phyloP scores from a whole-genome alignment of 2,329 filamentous ascomycete genomes.

The Cladosporium sp. region DNA sequence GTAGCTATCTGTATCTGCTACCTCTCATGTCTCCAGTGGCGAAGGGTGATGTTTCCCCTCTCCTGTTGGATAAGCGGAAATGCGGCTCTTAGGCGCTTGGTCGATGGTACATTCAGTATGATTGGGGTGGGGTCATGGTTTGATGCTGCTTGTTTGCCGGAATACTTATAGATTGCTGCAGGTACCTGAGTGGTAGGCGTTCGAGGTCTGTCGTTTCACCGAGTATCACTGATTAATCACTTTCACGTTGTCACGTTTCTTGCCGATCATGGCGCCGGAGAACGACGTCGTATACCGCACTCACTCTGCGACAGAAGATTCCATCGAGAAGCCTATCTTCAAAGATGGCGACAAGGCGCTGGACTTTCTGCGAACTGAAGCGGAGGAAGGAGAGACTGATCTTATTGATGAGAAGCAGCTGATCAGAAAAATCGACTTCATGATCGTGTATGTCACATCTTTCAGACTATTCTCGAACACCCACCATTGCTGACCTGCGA shows the following conservation, averaged over 20 bases:
- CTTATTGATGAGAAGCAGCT: constrained; percentile 20
- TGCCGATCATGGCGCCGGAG: background rate
- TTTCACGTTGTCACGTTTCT: background rate
- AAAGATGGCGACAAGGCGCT: constrained; percentile 16
- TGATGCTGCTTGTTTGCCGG: background rate
- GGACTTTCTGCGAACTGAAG: constrained; percentile 15
- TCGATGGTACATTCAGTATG: background rate
- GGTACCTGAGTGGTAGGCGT: too few relatives aligned
- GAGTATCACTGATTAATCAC: background rate
- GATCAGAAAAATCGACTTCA: constrained; percentile 37
- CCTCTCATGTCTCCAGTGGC: background rate
- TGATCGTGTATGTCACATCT: constrained; percentile 34
- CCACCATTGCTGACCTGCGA: background rate
- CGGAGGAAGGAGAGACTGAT: constrained; percentile 14
- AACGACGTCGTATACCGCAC: constrained; percentile 4
- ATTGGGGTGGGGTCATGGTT: background rate
- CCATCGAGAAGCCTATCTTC: constrained; percentile 13
- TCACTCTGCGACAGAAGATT: constrained; percentile 4
- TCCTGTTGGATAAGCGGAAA: background rate
- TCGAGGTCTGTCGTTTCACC: background rate
- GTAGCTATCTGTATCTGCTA: background rate
- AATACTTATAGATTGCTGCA: background rate
- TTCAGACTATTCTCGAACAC: background rate
- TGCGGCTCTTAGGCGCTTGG: background rate
- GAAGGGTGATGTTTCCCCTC: background rate